Base-by-base conservation (phyloP, 1,139 yeast genomes). In the Zygotorulaspora mrakii region DNA sequence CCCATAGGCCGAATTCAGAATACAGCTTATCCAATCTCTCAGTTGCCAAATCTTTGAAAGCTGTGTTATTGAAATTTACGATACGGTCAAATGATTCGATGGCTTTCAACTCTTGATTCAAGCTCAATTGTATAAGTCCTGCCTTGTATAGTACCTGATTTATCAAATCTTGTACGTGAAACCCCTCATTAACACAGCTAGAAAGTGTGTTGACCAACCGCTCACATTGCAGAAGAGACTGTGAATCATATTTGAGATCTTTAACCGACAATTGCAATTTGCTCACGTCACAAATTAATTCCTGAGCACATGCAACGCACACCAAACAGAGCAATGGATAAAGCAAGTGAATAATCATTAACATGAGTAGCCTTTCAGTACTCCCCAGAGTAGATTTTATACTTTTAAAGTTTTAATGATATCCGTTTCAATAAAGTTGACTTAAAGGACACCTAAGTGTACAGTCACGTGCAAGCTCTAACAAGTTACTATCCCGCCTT, bases 1-100 rank as follows among this genome's bases (percentile, higher is more conserved):
- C 49, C 62, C 63, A 58, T 8, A 39, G 17, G n/a, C 63, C 65
- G 41, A 48, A 58, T 30, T 54, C 48, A n/a, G 39, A 34, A 28
- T 58, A 54, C 21, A 61, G 36, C 17, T 54, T 53, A 8, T 44
- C 36, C 21, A 55, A 33, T 33, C 61, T 51, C 16, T 37, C 46
- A 8, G 35, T 33, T 6, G 62, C 49, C 29, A 58, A 39, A 16
- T 47, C 39, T 18, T 42, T 40, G 39, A 52, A 56, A 3, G 54
- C 37, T 26, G 49, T 52, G 5, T 38, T 40, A 5, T 37, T 39
- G 4, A 42, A 40, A 5, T 31, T 32, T 12, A 35, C 25, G 5
- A 53, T 46, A 11, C 37, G 45, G 34, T 55, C 54, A 32, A 59
- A 58, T 3, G 49, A 37, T 3, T 43, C 37, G 10, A 56, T 43